Percentiles rank a stretch among this genome's conserved stretches.
Evolutionary conservation across 2,329 filamentous ascomycete species (phyloP).

Genomic region (Gaeumannomyces sp.): DNA sequence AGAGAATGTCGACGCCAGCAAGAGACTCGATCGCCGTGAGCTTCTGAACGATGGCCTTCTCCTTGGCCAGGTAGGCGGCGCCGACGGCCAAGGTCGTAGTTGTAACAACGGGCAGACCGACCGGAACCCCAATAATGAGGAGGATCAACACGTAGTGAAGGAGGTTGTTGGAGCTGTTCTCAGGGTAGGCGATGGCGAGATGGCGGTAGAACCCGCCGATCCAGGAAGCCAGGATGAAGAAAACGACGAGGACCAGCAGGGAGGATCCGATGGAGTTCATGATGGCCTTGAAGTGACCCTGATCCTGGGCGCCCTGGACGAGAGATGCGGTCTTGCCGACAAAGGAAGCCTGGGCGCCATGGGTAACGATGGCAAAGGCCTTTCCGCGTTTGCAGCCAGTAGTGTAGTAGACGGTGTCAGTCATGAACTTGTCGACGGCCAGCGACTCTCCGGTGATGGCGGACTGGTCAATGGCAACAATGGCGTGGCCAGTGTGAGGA

Average conservation of each 20-base stretch:
- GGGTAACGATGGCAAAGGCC: slow-evolving; percentile 62
- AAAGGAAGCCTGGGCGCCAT: slow-evolving; percentile 66
- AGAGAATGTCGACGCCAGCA: slow-evolving; percentile 64
- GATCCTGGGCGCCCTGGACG: slow-evolving; percentile 68
- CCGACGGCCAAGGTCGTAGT: slow-evolving; percentile 56
- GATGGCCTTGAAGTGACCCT: slow-evolving; percentile 73
- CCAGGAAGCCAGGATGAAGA: slow-evolving; percentile 70
- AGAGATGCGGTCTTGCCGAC: slow-evolving; percentile 70
- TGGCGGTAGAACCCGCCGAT: slow-evolving; percentile 74
- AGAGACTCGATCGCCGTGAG: slow-evolving; percentile 61
- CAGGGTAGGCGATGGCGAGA: slow-evolving; percentile 54
- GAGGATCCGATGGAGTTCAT: slow-evolving; percentile 76
- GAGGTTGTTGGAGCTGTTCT: slow-evolving; percentile 54
- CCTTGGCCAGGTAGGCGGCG: slow-evolving; percentile 47
- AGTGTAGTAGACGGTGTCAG: slow-evolving; percentile 70
- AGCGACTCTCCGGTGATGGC: slow-evolving; percentile 77
- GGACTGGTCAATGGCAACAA: slow-evolving; percentile 70
- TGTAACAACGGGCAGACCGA: slow-evolving; percentile 73
- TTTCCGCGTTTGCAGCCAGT: slow-evolving; percentile 78
- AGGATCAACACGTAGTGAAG: slow-evolving; percentile 64
- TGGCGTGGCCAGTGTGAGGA: slow-evolving; percentile 55
- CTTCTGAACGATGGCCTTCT: slow-evolving; percentile 52
- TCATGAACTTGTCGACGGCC: slow-evolving; percentile 70
- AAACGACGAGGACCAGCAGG: slow-evolving; percentile 69
- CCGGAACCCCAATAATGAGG: slow-evolving; percentile 71